phyloP scores from a whole-genome alignment of 176 grass and related monocot genomes.

The Eleusine coracana region DNA sequence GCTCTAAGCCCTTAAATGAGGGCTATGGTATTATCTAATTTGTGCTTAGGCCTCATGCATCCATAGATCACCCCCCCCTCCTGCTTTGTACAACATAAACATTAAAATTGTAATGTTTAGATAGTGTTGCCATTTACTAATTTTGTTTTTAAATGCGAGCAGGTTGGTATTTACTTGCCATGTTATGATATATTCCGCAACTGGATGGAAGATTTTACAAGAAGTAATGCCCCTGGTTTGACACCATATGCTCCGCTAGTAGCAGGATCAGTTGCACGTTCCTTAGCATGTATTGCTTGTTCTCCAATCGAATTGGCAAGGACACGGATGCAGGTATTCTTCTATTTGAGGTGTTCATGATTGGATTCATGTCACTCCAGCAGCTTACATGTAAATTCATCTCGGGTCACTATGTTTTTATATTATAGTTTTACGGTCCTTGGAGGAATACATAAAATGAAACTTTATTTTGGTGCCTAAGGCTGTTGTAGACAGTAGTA shows the following conservation, averaged over 20 bases:
- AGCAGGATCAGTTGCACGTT: conserved; percentile 84
- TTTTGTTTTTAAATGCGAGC: conserved; percentile 43
- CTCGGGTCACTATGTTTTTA: neutral
- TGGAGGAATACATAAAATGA: neutral
- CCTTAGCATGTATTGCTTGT: conserved; percentile 90
- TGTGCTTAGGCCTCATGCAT: neutral
- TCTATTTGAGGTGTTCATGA: conserved; percentile 20
- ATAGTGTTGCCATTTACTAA: conserved; percentile 5
- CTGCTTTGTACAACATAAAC: neutral
- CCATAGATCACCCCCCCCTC: neutral
- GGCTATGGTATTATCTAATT: neutral
- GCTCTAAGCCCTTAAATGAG: neutral
- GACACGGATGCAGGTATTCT: conserved; percentile 91
- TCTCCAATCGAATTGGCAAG: conserved; percentile 90
- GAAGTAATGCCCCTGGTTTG: conserved; percentile 69
- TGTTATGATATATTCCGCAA: conserved; percentile 97
- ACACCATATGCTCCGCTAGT: conserved; percentile 78
- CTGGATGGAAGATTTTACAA: conserved; percentile 77
- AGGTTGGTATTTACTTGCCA: conserved; percentile 99
- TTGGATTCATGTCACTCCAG: neutral
- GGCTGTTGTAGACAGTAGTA: neutral
- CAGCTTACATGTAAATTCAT: neutral
- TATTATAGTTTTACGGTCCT: neutral
- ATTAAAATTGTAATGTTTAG: neutral
- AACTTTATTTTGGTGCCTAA: neutral